These are phyloP conservation scores for barrel medic (Medicago truncatula) DNA, from an alignment of 306 rosid genomes.

Conservation along the genomic window DNA sequence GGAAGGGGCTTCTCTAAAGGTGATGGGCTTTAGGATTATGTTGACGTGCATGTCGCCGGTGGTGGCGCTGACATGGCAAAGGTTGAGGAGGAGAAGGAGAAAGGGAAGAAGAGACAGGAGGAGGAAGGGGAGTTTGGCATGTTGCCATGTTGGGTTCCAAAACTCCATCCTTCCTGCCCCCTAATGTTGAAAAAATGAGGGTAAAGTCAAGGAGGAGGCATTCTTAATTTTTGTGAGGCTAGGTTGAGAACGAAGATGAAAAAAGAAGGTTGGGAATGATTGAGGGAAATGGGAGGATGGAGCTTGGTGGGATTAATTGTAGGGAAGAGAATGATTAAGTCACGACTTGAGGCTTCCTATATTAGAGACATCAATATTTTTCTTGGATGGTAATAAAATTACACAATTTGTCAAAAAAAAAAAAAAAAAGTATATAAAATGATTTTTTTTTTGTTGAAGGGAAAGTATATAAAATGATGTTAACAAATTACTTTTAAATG, in stretches of 20 bases:
- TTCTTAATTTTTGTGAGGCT: slow-evolving; percentile 1
- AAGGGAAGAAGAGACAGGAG: slow-evolving; percentile 4
- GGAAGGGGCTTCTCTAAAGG: slow-evolving; percentile 22
- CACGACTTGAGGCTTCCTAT: neutral
- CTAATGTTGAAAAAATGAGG: neutral
- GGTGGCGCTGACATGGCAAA: neutral
- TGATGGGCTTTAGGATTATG: neutral
- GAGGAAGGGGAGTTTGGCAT: neutral
- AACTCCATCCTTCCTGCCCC: slow-evolving; percentile 27
- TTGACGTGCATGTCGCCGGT: neutral
- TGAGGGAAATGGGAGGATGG: neutral
- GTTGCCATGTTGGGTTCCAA: slow-evolving; percentile 19
- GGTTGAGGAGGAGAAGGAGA: slow-evolving; percentile 2
- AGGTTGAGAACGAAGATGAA: neutral
- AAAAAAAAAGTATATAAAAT: no score
- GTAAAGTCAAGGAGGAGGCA: slow-evolving; percentile 5
- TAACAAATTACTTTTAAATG: no score
- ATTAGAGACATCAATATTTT: neutral
- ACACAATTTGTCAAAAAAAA: no score
- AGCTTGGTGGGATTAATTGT: slow-evolving; percentile 8
- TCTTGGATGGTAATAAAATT: neutral
- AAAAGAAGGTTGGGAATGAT: neutral
- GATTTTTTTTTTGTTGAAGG: no score
- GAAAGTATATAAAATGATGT: no score
- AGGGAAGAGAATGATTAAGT: slow-evolving; percentile 12